Percentiles rank a stretch among this genome's conserved stretches.
These are phyloP conservation scores for Saccharomycopsis sp. DNA, from an alignment of 805 yeast genomes.

Conservation along the genomic window DNA sequence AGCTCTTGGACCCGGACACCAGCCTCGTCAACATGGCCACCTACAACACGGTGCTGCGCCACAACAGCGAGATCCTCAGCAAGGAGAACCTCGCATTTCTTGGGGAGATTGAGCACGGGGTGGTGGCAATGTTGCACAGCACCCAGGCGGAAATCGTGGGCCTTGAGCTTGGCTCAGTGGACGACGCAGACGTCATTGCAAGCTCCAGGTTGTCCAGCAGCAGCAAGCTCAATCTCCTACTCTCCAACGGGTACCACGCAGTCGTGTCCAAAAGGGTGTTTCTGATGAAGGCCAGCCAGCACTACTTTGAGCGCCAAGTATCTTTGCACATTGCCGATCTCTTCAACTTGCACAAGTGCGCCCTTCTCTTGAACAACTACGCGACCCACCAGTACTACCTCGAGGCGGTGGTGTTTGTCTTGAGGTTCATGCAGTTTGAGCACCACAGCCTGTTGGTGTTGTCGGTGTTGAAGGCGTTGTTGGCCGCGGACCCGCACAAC, in stretches of 20 bases:
- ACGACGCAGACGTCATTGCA: too few relatives aligned
- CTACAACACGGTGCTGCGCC: background rate
- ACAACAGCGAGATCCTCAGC: background rate
- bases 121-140: too few relatives aligned
- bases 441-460: slow-evolving; percentile 7
- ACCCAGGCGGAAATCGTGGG: too few relatives aligned
- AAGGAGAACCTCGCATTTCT: slow-evolving; percentile 1
- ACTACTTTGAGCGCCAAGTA: too few relatives aligned
- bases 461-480: slow-evolving; percentile 7
- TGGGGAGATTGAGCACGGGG: background rate
- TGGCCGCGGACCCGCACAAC: slow-evolving; percentile 7
- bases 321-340: too few relatives aligned
- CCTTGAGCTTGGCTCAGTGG: too few relatives aligned
- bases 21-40: background rate
- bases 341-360: too few relatives aligned
- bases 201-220: background rate
- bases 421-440: slow-evolving; percentile 14
- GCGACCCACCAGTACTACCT: slow-evolving; percentile 3
- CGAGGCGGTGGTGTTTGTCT: slow-evolving; percentile 4
- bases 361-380: background rate
- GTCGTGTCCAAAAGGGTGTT: slow-evolving; percentile 8
- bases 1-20: too few relatives aligned
- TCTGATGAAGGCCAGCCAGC: too few relatives aligned
- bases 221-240: slow-evolving; percentile 3
- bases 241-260: slow-evolving; percentile 14